Evolutionary conservation across 1,284 basidiomycete genomes (phyloP).

Genomic region (Hemileia vastatrix): DNA sequence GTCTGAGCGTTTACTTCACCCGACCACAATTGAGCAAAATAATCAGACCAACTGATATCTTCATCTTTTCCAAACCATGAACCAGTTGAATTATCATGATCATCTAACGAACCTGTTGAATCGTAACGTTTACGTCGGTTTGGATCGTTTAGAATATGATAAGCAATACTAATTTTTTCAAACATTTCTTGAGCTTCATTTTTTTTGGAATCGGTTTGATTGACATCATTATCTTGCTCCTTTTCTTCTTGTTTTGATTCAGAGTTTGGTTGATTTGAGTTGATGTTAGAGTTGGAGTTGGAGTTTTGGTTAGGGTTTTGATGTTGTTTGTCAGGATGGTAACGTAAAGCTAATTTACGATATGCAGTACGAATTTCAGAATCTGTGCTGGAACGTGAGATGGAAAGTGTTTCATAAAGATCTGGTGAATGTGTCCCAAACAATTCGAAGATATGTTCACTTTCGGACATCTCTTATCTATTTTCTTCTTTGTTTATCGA

Average conservation of each 20-base stretch:
- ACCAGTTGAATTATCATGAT: constrained; percentile 3
- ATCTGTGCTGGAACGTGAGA: no score
- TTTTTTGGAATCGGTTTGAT: not conserved
- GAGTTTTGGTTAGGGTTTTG: no score
- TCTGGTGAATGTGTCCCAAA: no score
- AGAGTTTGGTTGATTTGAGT: no score
- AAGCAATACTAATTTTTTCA: constrained; percentile 14
- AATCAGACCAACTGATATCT: constrained; percentile 15
- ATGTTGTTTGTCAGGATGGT: constrained; percentile 21
- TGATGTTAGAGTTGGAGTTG: no score
- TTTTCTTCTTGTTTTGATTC: no score
- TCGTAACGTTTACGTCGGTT: constrained; percentile 9
- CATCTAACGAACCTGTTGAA: constrained; percentile 1
- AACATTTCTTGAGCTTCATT: constrained; percentile 4
- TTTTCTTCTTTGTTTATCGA: no score
- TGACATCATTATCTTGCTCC: no score
- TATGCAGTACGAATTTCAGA: constrained; percentile 10
- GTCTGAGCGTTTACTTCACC: constrained; percentile 19
- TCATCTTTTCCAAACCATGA: no score
- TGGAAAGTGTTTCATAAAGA: no score
- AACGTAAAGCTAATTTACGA: constrained; percentile 10
- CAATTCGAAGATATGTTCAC: no score
- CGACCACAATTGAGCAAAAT: constrained; percentile 22
- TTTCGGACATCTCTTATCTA: no score
- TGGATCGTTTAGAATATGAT: constrained; percentile 16